Evolutionary conservation across 176 grass and related monocot species (phyloP).

Genomic region (Eleusine indica): DNA sequence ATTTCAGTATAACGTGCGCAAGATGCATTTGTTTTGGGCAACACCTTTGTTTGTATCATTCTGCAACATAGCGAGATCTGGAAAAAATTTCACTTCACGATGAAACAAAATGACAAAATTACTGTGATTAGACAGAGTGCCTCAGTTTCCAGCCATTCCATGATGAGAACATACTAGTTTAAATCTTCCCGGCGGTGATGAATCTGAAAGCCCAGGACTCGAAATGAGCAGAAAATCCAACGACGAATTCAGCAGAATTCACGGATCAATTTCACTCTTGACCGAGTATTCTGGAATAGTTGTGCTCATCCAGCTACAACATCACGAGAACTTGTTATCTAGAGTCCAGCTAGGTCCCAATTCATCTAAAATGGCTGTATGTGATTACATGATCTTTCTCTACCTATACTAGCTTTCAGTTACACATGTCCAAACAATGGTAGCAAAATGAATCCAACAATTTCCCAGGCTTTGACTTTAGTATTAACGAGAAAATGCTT

Average conservation of each 20-base stretch:
- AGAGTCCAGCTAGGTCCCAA: conserved; percentile 25
- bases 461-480: conserved; percentile 21
- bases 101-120: no score
- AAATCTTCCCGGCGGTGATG: no score
- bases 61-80: not conserved
- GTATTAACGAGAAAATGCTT: not conserved
- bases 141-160: no score
- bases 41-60: not conserved
- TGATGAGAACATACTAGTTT: no score
- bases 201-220: not conserved
- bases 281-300: not conserved
- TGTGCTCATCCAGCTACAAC: conserved; percentile 26
- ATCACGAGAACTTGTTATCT: conserved; percentile 3
- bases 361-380: conserved; percentile 31
- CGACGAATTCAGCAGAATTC: not conserved
- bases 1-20: no score
- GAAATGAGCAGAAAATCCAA: not conserved
- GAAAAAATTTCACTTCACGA: not conserved
- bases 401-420: conserved; percentile 37
- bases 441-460: conserved; percentile 22
- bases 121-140: no score
- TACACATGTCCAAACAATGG: conserved; percentile 24
- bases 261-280: conserved; percentile 17
- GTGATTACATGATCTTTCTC: conserved; percentile 40
- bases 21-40: not conserved